phyloP scores from a whole-genome alignment of 1,284 basidiomycete species.

The Puccinia horiana region DNA sequence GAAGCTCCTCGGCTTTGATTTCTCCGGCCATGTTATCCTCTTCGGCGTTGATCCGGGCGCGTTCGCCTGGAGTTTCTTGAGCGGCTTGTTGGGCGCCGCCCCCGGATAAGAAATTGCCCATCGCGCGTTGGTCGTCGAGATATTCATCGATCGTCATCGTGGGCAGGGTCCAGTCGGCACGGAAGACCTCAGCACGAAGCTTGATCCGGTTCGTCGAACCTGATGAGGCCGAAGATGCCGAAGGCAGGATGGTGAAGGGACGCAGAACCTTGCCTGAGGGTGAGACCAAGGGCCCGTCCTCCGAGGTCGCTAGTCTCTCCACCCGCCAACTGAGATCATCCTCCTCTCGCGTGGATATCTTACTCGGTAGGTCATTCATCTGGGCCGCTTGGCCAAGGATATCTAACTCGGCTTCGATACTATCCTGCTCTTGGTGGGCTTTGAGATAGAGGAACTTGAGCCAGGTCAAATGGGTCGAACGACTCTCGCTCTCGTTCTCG shows the following conservation, averaged over 20 bases:
- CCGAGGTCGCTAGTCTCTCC: conserved; percentile 62
- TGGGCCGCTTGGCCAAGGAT: conserved; percentile 63
- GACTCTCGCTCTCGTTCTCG: conserved; percentile 68
- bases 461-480: conserved; percentile 70
- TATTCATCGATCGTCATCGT: conserved; percentile 98
- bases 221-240: conserved; percentile 58
- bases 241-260: conserved; percentile 87
- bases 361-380: conserved; percentile 54
- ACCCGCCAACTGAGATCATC: conserved; percentile 73
- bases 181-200: conserved; percentile 78
- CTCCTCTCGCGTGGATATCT: conserved; percentile 50
- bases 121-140: conserved; percentile 76
- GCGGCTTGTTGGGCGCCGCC: conserved; percentile 64
- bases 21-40: conserved; percentile 45
- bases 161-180: conserved; percentile 79
- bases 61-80: conserved; percentile 21
- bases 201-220: conserved; percentile 63
- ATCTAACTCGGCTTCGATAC: conserved; percentile 72
- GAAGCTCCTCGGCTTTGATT: conserved; percentile 19
- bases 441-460: conserved; percentile 74
- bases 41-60: conserved; percentile 28
- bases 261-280: conserved; percentile 61
- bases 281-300: conserved; percentile 50
- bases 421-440: conserved; percentile 70
- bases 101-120: conserved; percentile 82